phyloP scores from a whole-genome alignment of 1,284 basidiomycete genomes.

The Vanrija sp. region DNA sequence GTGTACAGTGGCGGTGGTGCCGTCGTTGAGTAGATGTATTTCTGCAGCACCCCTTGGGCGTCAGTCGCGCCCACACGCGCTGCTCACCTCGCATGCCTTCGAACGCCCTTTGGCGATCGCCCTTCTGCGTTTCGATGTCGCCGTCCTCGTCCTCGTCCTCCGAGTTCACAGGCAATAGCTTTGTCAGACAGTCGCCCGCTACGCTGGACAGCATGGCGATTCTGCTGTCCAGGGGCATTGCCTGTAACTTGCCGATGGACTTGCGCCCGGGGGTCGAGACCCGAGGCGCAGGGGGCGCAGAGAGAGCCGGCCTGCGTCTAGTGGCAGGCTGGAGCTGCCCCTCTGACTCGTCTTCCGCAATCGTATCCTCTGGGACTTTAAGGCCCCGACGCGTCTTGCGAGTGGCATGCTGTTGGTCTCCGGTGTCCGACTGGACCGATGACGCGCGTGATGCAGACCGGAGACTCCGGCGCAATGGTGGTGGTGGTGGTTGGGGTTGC shows the following conservation, averaged over 20 bases:
- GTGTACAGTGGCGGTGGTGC: background rate
- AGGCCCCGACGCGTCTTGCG: no score
- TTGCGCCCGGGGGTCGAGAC: conserved; percentile 4
- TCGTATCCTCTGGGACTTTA: no score
- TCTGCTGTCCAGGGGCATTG: conserved; percentile 21
- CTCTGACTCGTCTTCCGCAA: no score
- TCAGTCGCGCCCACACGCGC: background rate
- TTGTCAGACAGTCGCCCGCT: conserved; percentile 30
- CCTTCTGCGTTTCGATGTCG: background rate
- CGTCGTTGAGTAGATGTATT: background rate
- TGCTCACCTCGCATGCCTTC: conserved; percentile 21
- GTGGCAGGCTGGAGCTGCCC: no score
- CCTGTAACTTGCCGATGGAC: conserved; percentile 20
- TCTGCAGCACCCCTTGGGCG: no score
- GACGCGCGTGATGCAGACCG: no score
- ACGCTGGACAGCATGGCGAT: conserved; percentile 23
- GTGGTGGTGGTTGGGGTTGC: no score
- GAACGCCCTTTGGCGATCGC: conserved; percentile 14
- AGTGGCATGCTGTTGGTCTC: no score
- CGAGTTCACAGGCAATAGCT: conserved; percentile 6
- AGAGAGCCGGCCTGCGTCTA: no score
- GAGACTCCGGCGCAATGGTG: no score
- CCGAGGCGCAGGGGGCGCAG: no score
- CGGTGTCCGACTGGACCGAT: no score
- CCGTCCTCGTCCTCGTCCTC: background rate